Base-by-base conservation (phyloP, 306 rosid species). In the Arachis stenosperma region DNA sequence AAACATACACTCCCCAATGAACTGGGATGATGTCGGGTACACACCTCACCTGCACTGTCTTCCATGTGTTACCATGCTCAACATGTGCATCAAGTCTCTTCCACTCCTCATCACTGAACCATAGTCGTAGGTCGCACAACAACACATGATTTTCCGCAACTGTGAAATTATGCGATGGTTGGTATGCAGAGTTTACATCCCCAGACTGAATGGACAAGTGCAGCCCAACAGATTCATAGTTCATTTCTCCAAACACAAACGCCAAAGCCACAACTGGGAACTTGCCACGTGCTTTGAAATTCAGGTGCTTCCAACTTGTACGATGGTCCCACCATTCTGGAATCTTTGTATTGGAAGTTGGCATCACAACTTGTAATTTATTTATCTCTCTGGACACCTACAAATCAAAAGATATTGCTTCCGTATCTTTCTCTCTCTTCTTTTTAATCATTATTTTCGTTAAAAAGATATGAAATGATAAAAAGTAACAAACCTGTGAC, bases 1-100 rank as follows among this genome's bases (percentile, higher is more conserved):
- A 52, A 51, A 53, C 63, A 54, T 54, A 54, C 17, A 69, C 74
- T n/a, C 40, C 74, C 74, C 74, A 53, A 2, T 0, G 27, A 8
- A 10, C 1, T 10, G 37, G 40, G 6, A 0, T 54, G 48, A 54
- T 9, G 2, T 10, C 6, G 14, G 52, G 9, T 2, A 52, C 27
- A 39, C 12, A 69, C 2, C 0, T 13, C 43, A 69, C 22, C 11
- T 9, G 1, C 60, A 69, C 48, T 14, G 6, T 14, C 63, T 54
- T 54, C 63, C 74, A 69, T 37, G 6, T 14, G 5, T 40, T 1
- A 52, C 5, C 57, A 51, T 13, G 17, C n/a, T n/a, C 36, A 36
- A 51, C 15, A 14, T 33, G 36, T n/a, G 59, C 48, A 52, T 56
- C 52, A 39, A 40, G 13, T 6, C 48, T 17, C 12, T 39, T 7